Evolutionary conservation across 495 filamentous ascomycete species (phyloP).

Genomic region (Podospora bellae-mahoneyi): DNA sequence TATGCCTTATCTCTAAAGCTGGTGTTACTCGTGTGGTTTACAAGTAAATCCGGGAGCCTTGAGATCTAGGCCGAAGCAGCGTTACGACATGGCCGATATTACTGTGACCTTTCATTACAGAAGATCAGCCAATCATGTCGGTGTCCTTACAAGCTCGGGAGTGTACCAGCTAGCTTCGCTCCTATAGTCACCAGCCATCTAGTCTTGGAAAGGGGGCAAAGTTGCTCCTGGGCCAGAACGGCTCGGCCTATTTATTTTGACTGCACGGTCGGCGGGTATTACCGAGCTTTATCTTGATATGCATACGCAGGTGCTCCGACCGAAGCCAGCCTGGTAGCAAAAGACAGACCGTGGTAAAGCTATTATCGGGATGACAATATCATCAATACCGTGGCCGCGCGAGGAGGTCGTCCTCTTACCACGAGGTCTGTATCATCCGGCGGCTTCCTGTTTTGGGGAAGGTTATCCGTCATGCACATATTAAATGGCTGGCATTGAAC

Average conservation of each 20-base stretch:
- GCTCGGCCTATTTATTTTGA: neutral
- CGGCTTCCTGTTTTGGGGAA: neutral
- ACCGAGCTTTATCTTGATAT: neutral
- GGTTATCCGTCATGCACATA: neutral
- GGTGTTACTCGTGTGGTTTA: neutral
- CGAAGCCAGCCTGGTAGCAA: neutral
- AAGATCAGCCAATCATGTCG: neutral
- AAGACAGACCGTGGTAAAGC: neutral
- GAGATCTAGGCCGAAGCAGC: neutral
- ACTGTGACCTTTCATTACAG: neutral
- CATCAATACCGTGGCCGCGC: neutral
- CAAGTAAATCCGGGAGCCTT: neutral
- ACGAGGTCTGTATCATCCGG: too few species aligned
- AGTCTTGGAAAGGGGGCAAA: neutral
- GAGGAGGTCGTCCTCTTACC: too few species aligned
- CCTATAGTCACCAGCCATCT: neutral
- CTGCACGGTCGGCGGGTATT: neutral
- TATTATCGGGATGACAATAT: neutral
- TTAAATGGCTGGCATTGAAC: neutral
- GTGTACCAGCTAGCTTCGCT: neutral
- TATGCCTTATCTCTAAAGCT: neutral
- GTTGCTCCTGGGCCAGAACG: neutral
- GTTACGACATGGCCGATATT: neutral
- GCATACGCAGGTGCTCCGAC: neutral
- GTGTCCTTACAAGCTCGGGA: neutral